Base-by-base conservation (phyloP, 2,329 filamentous ascomycete species). In the Trichoderma afroharzianum region DNA sequence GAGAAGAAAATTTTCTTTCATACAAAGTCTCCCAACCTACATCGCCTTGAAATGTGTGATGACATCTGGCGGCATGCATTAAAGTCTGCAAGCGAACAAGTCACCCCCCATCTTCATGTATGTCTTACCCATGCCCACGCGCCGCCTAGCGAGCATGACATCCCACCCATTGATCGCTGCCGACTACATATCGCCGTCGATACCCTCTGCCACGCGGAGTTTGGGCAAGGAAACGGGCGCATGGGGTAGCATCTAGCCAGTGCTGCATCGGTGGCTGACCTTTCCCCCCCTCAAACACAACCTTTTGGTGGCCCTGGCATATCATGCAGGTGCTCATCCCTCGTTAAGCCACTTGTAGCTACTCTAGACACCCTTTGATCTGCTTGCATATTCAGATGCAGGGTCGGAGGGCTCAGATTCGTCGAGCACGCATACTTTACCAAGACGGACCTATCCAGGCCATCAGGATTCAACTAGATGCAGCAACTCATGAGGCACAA, bases 221-320 rank as follows among this genome's bases (percentile, higher is more conserved):
- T 64, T 67, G 53, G 55, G 64, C 55, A 50, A 28, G 55, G 59
- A 59, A 47, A 68, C 33, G 53, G 64, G 64, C 53, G 64, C 36
- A 32, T 68, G 64, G 36, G 36, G 36, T 59, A 24, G 64, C 64
- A n/a, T 68, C 55, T 47, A 33, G 33, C 64, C 32, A 62, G 21
- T 18, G 36, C 64, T 33, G 53, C 64, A 59, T 58, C 55, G 32
- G 63, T 36, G 55, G 14, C 53, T 39, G 39, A 18, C 53, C 32
- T 30, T 50, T 47, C 24, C 6, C 36, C 33, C 43, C 61, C 58
- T 66, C 30, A 11, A 8, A 59, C 30, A 70, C 53, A 21, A 32
- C 32, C 50, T 36, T 67, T 67, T 57, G 57, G 26, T 26, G 62
- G 67, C 68, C 71, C 72, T 73, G 72, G 71, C 68, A 66, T 73